phyloP scores from a whole-genome alignment of 441 rosid genomes.

The Gossypium davidsonii region DNA sequence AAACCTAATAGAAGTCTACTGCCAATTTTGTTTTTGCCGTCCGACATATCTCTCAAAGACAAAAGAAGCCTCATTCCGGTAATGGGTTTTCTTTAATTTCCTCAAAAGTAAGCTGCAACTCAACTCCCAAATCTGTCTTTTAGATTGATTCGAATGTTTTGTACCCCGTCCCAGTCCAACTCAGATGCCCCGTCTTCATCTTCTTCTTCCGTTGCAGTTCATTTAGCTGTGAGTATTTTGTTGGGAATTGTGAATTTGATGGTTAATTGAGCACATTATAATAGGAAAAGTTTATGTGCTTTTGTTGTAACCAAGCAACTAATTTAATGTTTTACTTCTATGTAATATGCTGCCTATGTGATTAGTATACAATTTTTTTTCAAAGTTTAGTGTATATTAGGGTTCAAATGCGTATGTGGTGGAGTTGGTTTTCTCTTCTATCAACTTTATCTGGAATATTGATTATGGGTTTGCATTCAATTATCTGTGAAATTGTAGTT shows the following conservation, averaged over 20 bases:
- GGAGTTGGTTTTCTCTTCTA: background rate
- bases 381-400: background rate
- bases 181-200: slow-evolving; percentile 27
- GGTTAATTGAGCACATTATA: background rate
- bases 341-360: too few species aligned
- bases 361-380: background rate
- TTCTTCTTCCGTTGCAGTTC: slow-evolving; percentile 35
- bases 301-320: background rate
- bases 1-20: too few species aligned
- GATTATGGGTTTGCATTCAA: background rate
- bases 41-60: slow-evolving; percentile 34
- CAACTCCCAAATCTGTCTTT: slow-evolving; percentile 26
- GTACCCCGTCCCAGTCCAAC: slow-evolving; percentile 43
- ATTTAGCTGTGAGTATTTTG: slow-evolving; percentile 54
- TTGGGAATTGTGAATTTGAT: background rate
- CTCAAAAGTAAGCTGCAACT: slow-evolving; percentile 13
- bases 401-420: background rate
- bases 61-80: slow-evolving; percentile 37
- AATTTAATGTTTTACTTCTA: background rate
- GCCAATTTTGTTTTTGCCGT: too few species aligned
- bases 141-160: slow-evolving; percentile 29
- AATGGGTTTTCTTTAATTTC: slow-evolving; percentile 24
- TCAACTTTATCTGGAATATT: background rate
- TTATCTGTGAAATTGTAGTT: background rate
- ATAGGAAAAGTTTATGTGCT: background rate